Conservation (phyloP, 768 basidiomycete genomes). For the Tricholomella constricta region DNA sequence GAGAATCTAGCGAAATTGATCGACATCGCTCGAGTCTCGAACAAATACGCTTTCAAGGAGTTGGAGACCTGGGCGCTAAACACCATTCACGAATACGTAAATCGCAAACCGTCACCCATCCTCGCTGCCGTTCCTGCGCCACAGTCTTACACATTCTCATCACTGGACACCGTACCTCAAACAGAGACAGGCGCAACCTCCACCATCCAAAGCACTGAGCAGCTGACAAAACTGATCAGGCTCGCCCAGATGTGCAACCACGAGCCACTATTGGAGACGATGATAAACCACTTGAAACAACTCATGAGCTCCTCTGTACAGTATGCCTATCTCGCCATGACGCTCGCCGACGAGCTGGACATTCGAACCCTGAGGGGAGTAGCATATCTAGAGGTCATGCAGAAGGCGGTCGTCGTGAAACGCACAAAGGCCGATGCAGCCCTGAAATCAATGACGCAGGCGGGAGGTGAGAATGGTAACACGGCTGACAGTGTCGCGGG, state of each 20-base stretch:
- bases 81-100: slow-evolving; percentile 69
- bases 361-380: slow-evolving; percentile 59
- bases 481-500: not conserved
- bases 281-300: slow-evolving; percentile 58
- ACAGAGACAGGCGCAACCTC: slow-evolving; percentile 13
- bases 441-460: slow-evolving; percentile 18
- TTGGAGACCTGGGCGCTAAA: slow-evolving; percentile 76
- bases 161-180: slow-evolving; percentile 14
- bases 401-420: slow-evolving; percentile 51
- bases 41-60: slow-evolving; percentile 76
- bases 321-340: slow-evolving; percentile 75
- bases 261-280: slow-evolving; percentile 56
- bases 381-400: slow-evolving; percentile 77
- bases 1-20: slow-evolving; percentile 57
- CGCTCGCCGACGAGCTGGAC: slow-evolving; percentile 69
- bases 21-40: slow-evolving; percentile 64
- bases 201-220: slow-evolving; percentile 39
- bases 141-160: slow-evolving; percentile 33
- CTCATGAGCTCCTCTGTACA: slow-evolving; percentile 64
- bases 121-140: slow-evolving; percentile 43
- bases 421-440: slow-evolving; percentile 33
- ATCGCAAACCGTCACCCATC: slow-evolving; percentile 56
- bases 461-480: slow-evolving; percentile 7
- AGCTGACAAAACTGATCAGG: slow-evolving; percentile 60
- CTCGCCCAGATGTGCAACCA: slow-evolving; percentile 72